phyloP scores from a whole-genome alignment of 2,329 filamentous ascomycete genomes.

The Trematosphaeria pertusa region DNA sequence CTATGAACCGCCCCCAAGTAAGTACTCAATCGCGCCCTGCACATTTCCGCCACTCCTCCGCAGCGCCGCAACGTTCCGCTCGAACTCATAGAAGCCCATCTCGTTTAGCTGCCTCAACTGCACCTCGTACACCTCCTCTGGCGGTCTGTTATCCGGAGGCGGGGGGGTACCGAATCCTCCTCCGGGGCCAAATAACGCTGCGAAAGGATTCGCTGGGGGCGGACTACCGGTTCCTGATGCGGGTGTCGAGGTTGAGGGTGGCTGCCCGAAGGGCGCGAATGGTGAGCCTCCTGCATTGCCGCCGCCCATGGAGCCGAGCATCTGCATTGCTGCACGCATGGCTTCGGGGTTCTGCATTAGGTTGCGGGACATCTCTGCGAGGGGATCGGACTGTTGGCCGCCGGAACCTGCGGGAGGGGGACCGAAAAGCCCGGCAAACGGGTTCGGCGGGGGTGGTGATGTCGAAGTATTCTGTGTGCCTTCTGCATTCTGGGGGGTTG shows the following conservation, averaged over 20 bases:
- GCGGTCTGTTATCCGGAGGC: slow-evolving; percentile 82
- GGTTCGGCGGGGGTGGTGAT: slow-evolving; percentile 37
- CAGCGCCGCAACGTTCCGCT: slow-evolving; percentile 87
- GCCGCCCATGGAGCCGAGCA: slow-evolving; percentile 61
- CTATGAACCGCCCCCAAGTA: slow-evolving; percentile 53
- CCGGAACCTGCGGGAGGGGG: slow-evolving; percentile 22
- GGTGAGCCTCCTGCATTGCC: slow-evolving; percentile 41
- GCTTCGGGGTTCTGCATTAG: slow-evolving; percentile 66
- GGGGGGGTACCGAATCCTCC: slow-evolving; percentile 45
- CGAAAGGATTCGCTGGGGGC: slow-evolving; percentile 47
- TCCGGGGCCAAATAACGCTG: slow-evolving; percentile 56
- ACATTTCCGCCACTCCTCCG: slow-evolving; percentile 91
- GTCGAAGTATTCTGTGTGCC: slow-evolving; percentile 27
- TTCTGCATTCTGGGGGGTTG: slow-evolving; percentile 16
- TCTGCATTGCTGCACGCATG: slow-evolving; percentile 60
- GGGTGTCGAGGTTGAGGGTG: slow-evolving; percentile 47
- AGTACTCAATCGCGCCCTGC: slow-evolving; percentile 84
- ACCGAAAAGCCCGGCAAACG: slow-evolving; percentile 62
- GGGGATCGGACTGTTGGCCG: slow-evolving; percentile 55
- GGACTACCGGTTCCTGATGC: slow-evolving; percentile 39
- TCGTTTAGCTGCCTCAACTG: slow-evolving; percentile 94
- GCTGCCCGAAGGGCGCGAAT: slow-evolving; percentile 56
- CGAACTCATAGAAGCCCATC: slow-evolving; percentile 98
- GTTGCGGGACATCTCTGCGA: slow-evolving; percentile 54
- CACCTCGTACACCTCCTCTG: slow-evolving; percentile 90